Evolutionary conservation across 257 asterid species (phyloP).

Genomic region (Henckelia pumila): DNA sequence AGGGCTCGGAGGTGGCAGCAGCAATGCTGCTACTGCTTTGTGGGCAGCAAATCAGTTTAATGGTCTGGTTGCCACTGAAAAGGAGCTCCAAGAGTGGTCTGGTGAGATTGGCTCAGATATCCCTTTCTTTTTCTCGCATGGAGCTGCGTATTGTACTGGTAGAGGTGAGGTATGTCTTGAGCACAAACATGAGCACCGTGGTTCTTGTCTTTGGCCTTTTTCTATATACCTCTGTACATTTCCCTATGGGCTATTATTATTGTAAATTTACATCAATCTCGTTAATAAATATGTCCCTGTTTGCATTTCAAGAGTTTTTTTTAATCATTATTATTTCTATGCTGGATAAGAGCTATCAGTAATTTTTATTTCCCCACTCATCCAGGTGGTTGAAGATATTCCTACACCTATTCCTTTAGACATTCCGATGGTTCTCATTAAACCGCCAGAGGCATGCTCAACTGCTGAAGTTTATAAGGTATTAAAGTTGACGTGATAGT

Average conservation of each 20-base stretch:
- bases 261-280: conserved; percentile 6
- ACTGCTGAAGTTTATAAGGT: conserved; percentile 99
- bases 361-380: neutral
- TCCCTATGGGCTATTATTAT: neutral
- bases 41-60: conserved; percentile 99
- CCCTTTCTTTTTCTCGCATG: conserved; percentile 94
- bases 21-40: conserved; percentile 98
- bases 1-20: conserved; percentile 99
- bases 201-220: conserved; percentile 9
- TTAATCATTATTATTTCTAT: neutral
- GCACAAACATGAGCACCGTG: neutral
- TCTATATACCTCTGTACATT: neutral
- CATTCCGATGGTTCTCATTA: conserved; percentile 87
- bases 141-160: conserved; percentile 95
- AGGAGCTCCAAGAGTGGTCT: conserved; percentile 95
- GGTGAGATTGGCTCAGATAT: conserved; percentile 94
- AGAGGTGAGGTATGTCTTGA: conserved; percentile 78
- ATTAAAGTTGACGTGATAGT: conserved; percentile 1
- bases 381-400: conserved; percentile 80
- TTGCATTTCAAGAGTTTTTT: neutral
- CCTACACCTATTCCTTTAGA: conserved; percentile 54
- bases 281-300: neutral
- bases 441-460: conserved; percentile 89
- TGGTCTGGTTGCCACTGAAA: conserved; percentile 76
- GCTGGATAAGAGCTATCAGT: conserved; percentile 4